phyloP scores from a whole-genome alignment of 139 green algal species.

The Tetraselmis striata region DNA sequence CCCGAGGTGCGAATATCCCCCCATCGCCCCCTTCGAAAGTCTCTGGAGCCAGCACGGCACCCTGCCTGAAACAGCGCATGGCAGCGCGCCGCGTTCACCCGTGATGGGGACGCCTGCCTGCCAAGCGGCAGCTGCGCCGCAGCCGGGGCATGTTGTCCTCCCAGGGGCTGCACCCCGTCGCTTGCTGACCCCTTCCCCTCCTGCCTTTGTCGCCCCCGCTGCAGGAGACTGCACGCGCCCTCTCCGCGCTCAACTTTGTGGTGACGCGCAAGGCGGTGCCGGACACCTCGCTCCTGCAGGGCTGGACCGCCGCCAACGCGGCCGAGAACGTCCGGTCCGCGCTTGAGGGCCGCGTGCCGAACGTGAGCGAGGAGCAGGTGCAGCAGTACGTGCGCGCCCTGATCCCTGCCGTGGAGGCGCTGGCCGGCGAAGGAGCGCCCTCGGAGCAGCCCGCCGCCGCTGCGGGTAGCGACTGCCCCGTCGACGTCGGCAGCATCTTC shows the following conservation, averaged over 20 bases:
- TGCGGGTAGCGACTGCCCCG: neutral
- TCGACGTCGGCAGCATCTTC: neutral
- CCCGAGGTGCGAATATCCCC: neutral
- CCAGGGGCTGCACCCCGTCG: too few species aligned
- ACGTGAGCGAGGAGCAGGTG: constrained; percentile 2
- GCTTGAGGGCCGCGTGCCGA: neutral
- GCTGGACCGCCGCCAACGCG: neutral
- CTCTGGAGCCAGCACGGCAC: neutral
- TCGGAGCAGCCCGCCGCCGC: too few species aligned
- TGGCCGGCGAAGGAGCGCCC: neutral
- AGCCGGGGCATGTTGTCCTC: neutral
- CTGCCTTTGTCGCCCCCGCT: neutral
- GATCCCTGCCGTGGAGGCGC: neutral
- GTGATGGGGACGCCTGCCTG: neutral
- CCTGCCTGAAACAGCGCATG: neutral
- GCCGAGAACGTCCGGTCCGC: neutral
- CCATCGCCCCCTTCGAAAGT: neutral
- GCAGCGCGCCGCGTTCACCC: too few species aligned
- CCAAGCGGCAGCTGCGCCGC: too few species aligned
- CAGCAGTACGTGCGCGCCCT: neutral
- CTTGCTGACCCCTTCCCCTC: too few species aligned
- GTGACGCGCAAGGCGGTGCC: neutral
- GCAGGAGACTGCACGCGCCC: neutral
- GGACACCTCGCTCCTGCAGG: neutral
- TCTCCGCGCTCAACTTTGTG: constrained; percentile 12